Conservation (phyloP, 495 filamentous ascomycete genomes). For the Tuber umbilicatum region DNA sequence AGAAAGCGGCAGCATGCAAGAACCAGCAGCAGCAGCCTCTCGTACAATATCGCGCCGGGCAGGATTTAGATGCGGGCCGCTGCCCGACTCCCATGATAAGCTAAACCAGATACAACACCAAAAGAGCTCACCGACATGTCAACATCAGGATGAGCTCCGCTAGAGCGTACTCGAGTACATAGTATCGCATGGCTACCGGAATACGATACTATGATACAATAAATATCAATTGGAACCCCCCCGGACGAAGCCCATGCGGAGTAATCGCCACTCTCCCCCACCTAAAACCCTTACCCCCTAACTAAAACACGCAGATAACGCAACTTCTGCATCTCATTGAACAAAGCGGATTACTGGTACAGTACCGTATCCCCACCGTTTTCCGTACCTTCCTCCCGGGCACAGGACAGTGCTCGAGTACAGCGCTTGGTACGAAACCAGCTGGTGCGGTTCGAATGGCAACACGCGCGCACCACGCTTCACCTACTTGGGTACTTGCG, state of each 20-base stretch:
- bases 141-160: not conserved
- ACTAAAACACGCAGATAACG: slow-evolving; percentile 1
- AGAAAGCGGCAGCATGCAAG: not conserved
- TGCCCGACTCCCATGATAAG: not conserved
- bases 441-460: not conserved
- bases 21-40: not conserved
- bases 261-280: not conserved
- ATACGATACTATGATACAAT: not conserved
- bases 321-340: not conserved
- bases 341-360: not conserved
- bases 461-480: not conserved
- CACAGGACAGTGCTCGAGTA: not conserved
- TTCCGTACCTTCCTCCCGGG: not conserved
- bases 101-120: not conserved
- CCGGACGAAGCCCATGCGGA: not conserved
- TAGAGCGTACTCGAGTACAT: too few species aligned
- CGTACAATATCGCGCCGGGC: not conserved
- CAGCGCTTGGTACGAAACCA: not conserved
- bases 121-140: not conserved
- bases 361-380: not conserved
- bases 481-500: not conserved
- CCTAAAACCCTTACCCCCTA: not conserved
- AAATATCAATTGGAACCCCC: not conserved
- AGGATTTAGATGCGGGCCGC: not conserved
- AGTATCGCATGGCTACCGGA: not conserved